Percentiles rank a stretch among this genome's conserved stretches.
Evolutionary conservation across 2,329 filamentous ascomycete species (phyloP).

Genomic region (Graphilbum sp.): DNA sequence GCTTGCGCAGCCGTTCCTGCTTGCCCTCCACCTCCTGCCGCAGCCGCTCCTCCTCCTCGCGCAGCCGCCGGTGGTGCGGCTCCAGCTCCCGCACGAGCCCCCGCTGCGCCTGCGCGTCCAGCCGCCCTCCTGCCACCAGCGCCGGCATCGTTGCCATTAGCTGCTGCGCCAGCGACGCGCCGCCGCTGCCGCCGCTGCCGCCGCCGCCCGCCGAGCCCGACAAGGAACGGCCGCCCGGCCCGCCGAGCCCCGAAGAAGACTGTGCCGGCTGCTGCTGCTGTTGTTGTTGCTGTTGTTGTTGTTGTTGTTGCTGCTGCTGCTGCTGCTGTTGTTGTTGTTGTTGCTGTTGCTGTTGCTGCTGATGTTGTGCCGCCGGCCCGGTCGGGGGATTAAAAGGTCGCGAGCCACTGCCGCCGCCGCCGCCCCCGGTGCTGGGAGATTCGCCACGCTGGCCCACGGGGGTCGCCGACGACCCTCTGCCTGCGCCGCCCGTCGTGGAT

Average conservation of each 20-base stretch:
- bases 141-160: conserved; percentile 34
- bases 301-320: not conserved
- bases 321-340: not conserved
- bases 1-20: conserved; percentile 37
- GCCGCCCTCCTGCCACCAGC: conserved; percentile 33
- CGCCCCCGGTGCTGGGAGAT: conserved; percentile 1
- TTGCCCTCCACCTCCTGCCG: conserved; percentile 34
- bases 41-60: conserved; percentile 41
- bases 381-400: not conserved
- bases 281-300: not conserved
- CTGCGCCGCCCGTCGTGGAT: not conserved
- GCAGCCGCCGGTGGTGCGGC: conserved; percentile 34
- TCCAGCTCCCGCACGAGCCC: conserved; percentile 38
- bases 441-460: conserved; percentile 1
- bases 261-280: not conserved
- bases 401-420: not conserved
- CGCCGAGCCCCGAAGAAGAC: not conserved
- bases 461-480: not conserved
- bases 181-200: not conserved
- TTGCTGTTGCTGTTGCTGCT: not conserved
- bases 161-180: conserved; percentile 31
- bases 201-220: not conserved
- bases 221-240: not conserved
- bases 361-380: not conserved
- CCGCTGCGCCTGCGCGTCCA: conserved; percentile 29